Percentiles rank a stretch among this genome's conserved stretches.
Conservation (phyloP, 768 basidiomycete genomes). For the Russula sp. region DNA sequence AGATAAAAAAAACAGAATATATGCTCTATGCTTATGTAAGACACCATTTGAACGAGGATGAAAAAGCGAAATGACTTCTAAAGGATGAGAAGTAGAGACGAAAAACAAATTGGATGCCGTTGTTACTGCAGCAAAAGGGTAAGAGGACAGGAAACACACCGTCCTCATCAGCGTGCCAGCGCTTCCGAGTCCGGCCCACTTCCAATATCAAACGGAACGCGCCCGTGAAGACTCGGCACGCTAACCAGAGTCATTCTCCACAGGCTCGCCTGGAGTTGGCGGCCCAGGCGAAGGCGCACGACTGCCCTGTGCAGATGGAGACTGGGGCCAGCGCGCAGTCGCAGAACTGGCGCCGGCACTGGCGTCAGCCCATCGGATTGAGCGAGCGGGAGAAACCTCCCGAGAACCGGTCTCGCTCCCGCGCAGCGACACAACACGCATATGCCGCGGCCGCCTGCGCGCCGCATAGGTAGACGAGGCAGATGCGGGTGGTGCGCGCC, state of each 20-base stretch:
- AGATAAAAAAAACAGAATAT: not conserved
- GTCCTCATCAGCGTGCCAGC: not conserved
- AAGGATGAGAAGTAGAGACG: not conserved
- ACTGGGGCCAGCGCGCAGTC: constrained; percentile 19
- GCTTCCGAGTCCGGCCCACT: not conserved
- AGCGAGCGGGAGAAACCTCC: constrained; percentile 43
- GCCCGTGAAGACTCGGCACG: not conserved
- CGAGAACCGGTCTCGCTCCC: constrained; percentile 28
- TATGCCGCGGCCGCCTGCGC: constrained; percentile 26
- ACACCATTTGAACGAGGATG: not conserved
- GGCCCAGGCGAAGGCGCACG: constrained; percentile 11
- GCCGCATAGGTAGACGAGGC: constrained; percentile 11
- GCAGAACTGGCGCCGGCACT: constrained; percentile 21
- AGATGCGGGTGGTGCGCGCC: constrained; percentile 20
- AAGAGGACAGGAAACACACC: not conserved
- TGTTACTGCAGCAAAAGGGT: not conserved
- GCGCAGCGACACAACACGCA: constrained; percentile 31
- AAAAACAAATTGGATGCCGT: not conserved
- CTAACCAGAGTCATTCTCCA: not conserved
- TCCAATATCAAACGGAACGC: not conserved
- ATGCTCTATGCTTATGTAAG: not conserved
- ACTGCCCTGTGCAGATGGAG: constrained; percentile 14
- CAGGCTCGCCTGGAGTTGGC: constrained; percentile 1
- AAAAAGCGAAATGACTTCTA: not conserved
- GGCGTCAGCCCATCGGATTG: constrained; percentile 42